Evolutionary conservation across 225 moss, liverwort and hornwort genomes (phyloP).

Genomic region (Bryum argenteum): DNA sequence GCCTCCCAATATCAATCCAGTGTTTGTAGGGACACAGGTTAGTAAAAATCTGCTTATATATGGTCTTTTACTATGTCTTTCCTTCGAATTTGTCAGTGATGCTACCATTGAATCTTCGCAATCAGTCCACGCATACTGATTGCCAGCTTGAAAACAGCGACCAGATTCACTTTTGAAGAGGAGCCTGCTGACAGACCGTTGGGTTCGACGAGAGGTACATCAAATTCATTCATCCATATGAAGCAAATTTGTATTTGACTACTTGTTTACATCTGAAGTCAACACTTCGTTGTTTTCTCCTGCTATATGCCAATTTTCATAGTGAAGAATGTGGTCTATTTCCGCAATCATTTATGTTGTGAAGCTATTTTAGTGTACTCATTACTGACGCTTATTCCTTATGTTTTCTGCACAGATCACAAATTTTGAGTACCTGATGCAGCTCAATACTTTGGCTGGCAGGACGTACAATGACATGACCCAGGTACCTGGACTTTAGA

Average conservation of each 20-base stretch:
- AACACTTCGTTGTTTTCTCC: constrained; percentile 6
- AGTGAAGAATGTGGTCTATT: not conserved
- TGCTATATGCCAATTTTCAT: not conserved
- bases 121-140: constrained; percentile 14
- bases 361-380: not conserved
- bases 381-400: constrained; percentile 14
- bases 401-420: constrained; percentile 56
- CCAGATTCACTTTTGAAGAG: constrained; percentile 88
- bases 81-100: not conserved
- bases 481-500: constrained; percentile 53
- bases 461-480: constrained; percentile 92
- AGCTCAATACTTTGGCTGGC: constrained; percentile 87
- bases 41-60: constrained; percentile 13
- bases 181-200: constrained; percentile 72
- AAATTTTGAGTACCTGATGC: constrained; percentile 97
- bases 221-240: not conserved
- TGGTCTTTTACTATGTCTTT: not conserved
- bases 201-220: constrained; percentile 85
- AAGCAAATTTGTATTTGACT: constrained; percentile 15
- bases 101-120: not conserved
- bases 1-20: constrained; percentile 75
- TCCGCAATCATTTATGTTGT: constrained; percentile 5
- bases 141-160: constrained; percentile 50
- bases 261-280: not conserved
- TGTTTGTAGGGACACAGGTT: constrained; percentile 91